phyloP scores from a whole-genome alignment of 2,329 filamentous ascomycete species.

The Penicillium psychrosexuale region DNA sequence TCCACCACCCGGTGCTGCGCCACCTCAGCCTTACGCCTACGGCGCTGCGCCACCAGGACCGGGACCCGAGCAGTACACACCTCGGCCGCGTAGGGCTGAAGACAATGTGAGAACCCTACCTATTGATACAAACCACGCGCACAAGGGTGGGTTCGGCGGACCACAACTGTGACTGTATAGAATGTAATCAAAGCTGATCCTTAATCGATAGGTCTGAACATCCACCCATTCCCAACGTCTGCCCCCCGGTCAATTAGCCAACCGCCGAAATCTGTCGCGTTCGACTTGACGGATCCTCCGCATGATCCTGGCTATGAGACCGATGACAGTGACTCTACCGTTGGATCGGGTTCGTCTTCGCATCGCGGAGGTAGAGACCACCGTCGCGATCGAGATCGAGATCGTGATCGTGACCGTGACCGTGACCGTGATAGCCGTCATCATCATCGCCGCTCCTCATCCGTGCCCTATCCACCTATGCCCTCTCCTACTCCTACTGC shows the following conservation, averaged over 20 bases:
- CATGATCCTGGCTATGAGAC: slow-evolving; percentile 41
- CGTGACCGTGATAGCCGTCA: slow-evolving; percentile 9
- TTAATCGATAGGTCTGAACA: slow-evolving; percentile 15
- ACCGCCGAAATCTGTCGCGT: slow-evolving; percentile 36
- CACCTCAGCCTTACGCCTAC: slow-evolving; percentile 40
- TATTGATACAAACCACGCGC: slow-evolving; percentile 36
- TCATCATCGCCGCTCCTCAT: slow-evolving; percentile 24
- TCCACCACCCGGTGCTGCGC: slow-evolving; percentile 41
- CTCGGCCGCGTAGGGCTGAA: slow-evolving; percentile 41
- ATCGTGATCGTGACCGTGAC: not conserved
- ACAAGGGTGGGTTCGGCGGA: slow-evolving; percentile 44
- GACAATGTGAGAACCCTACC: slow-evolving; percentile 50
- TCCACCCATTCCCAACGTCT: slow-evolving; percentile 8
- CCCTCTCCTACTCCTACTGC: slow-evolving; percentile 4
- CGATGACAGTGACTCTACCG: slow-evolving; percentile 42
- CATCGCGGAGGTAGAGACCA: slow-evolving; percentile 7
- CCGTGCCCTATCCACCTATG: slow-evolving; percentile 18
- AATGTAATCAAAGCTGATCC: slow-evolving; percentile 7
- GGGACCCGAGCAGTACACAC: slow-evolving; percentile 40
- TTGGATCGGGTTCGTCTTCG: slow-evolving; percentile 17
- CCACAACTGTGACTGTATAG: slow-evolving; percentile 1
- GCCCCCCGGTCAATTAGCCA: slow-evolving; percentile 23
- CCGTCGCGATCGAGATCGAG: not conserved
- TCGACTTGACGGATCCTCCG: slow-evolving; percentile 23
- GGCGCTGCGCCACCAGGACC: slow-evolving; percentile 26